Conservation (phyloP, 805 yeast species). For the Blastobotrys americana region DNA sequence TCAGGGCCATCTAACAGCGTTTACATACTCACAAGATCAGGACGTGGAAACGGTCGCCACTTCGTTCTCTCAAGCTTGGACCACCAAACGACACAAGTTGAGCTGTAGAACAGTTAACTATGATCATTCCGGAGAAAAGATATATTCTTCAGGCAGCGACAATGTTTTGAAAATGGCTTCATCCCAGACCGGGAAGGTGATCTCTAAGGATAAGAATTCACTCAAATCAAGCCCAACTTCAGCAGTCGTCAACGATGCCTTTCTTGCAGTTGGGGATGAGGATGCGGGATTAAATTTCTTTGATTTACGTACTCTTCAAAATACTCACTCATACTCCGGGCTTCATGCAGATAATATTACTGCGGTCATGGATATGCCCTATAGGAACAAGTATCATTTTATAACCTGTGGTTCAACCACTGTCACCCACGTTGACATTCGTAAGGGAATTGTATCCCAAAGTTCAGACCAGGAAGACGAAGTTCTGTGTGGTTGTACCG, state of each 20-base stretch:
- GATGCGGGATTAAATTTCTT: slow-evolving; percentile 58
- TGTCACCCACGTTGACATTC: slow-evolving; percentile 65
- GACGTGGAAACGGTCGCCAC: slow-evolving; percentile 31
- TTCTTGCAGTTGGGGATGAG: slow-evolving; percentile 48
- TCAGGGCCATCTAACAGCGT: slow-evolving; percentile 65
- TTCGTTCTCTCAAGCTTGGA: slow-evolving; percentile 45
- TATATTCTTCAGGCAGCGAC: slow-evolving; percentile 76
- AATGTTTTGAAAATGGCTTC: slow-evolving; percentile 67
- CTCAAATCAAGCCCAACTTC: slow-evolving; percentile 24
- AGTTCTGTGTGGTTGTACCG: slow-evolving; percentile 62
- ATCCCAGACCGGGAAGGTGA: slow-evolving; percentile 67
- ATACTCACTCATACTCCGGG: slow-evolving; percentile 41
- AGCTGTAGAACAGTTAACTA: slow-evolving; percentile 70
- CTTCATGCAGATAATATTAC: slow-evolving; percentile 67
- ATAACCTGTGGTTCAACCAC: slow-evolving; percentile 79
- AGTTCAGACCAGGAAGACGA: slow-evolving; percentile 95
- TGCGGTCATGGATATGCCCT: slow-evolving; percentile 61
- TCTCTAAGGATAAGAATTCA: slow-evolving; percentile 40
- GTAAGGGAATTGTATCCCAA: slow-evolving; percentile 57
- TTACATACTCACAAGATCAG: slow-evolving; percentile 43
- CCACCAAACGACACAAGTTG: slow-evolving; percentile 84
- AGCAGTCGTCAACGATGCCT: slow-evolving; percentile 28
- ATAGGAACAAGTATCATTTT: slow-evolving; percentile 68
- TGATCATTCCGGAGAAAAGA: slow-evolving; percentile 48
- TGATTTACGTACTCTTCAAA: slow-evolving; percentile 47